Evolutionary conservation across 2,329 filamentous ascomycete genomes (phyloP), one percentile per base, ranked within the genome.

Genomic region (Dichotomopilus funicola): DNA sequence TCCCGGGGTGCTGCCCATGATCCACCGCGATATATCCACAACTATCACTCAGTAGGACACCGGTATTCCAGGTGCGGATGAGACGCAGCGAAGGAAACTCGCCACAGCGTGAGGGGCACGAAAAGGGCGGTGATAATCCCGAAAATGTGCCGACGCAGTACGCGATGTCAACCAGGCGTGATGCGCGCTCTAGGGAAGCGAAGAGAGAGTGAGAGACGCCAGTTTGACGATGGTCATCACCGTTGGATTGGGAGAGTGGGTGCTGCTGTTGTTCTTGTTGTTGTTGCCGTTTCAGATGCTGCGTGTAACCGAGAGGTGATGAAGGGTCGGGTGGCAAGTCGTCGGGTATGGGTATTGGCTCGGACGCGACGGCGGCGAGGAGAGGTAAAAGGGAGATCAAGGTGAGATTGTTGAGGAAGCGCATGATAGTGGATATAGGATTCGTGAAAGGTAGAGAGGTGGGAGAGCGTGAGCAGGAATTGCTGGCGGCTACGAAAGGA

Each of bases 21-120:
- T 94, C 91, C n/a, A 97, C 75, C 0, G 89, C 91, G 55, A 97
- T 85, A 71, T 95, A 99, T 58, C 94, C 94, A 70, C 91, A 96
- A 63, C 89, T 95, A 71, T 97, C 94, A 59, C 86, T 88, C 65
- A 96, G 78, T 35, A 96, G 75, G 9, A 86, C 78, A 0, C 94
- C 94, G 0, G 94, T 96, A 67, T 95, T 91, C 88, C 91, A 99
- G 9, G 91, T 89, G 70, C 80, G 85, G 57, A 94, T 77, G 36
- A 99, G 79, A 59, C 89, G 85, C 62, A 97, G 85, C 3, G 78
- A 76, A 1, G 88, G 83, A 60, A 97, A 96, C 55, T 96, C 90
- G 40, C 76, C 75, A 72, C 94, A 99, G 62, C 89, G 87, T 57
- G 88, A 94, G 11, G 86, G 80, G 71, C 94, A 99, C 36, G 79